Evolutionary conservation across 768 basidiomycete species (phyloP), one percentile per base, ranked within the genome.

Genomic region (Macrolepiota albuminosa): DNA sequence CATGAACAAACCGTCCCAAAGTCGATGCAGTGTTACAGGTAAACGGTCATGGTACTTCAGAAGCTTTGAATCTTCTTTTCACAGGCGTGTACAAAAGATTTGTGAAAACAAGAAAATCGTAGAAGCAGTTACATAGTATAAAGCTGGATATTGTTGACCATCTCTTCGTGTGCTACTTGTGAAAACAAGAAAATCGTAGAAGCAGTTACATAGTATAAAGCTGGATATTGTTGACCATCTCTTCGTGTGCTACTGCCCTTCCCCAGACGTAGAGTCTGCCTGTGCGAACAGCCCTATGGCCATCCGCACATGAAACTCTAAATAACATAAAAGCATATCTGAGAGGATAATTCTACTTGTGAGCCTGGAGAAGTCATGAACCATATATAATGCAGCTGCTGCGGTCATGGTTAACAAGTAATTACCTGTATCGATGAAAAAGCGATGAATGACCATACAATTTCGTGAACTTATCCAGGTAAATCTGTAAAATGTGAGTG

Each of bases 91-190:
- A 6, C 70, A 81, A n/a, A 78, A 78, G 66, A 74, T 81, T 54
- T 67, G 78, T 40, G 76, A 80, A 64, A 74, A 78, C 54, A 79
- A 74, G 61, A 73, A 81, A 59, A 75, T 76, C 0, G 73, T 81
- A 9, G 66, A 71, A 11, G 63, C 76, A 73, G 54, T 73, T 71
- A 57, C 71, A 57, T 71, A 66, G 48, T 72, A 6, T 64, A 80
- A 63, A 69, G 81, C 58, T 65, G 29, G 47, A 52, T 52, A 21
- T 29, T 18, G 24, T 36, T 21, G 3, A 46, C 16, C 47, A 21
- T 39, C 13, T 42, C 54, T 57, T 61, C 29, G 14, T 54, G 49
- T 18, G 4, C 21, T 13, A 29, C 29, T 9, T 67, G 78, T 40
- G 76, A 80, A 64, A 74, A 78, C 54, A 79, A 74, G 61, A 73